Evolutionary conservation across 805 yeast genomes (phyloP), one percentile per base, ranked within the genome.

Genomic region (Candida ulmi): DNA sequence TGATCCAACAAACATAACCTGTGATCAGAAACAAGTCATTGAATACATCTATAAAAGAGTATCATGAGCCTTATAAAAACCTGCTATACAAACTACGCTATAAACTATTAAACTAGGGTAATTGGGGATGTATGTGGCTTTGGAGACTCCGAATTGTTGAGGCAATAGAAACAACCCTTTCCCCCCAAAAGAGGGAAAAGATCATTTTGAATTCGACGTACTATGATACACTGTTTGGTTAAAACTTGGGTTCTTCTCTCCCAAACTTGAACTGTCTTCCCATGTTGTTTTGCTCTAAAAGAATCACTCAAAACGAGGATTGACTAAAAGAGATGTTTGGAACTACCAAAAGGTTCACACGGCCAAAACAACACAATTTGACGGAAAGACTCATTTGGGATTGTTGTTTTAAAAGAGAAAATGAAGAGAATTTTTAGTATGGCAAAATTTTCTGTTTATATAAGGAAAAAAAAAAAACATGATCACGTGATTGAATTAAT

Each of bases 131-230:
- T 54, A 24, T 36, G 59, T 54, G 55, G 37, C 39, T 54, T 48
- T 54, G 59, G 59, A 53, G 59, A 52, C 59, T 45, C 57, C 49
- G 57, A 45, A 44, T 33, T 50, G 55, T 48, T 33, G 23, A 30
- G 23, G 29, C 8, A 16, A 28, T 27, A 36, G n/a, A n/a, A n/a
- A n/a, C n/a, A n/a, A n/a, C n/a, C n/a, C n/a, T n/a, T n/a, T n/a
- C n/a, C n/a, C n/a, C n/a, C n/a, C n/a, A n/a, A n/a, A n/a, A n/a
- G n/a, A n/a, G n/a, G n/a, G n/a, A n/a, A n/a, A n/a, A n/a, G n/a
- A n/a, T n/a, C n/a, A n/a, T n/a, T n/a, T n/a, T 12, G 40, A 47
- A 44, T 44, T 40, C 56, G 49, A 48, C 41, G 59, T 53, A 53
- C 59, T 54, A 54, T 54, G 59, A 54, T 52, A 56, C 54, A 54